phyloP scores from a whole-genome alignment of 1,139 yeast species.

The Geotrichum citri-aurantii region DNA sequence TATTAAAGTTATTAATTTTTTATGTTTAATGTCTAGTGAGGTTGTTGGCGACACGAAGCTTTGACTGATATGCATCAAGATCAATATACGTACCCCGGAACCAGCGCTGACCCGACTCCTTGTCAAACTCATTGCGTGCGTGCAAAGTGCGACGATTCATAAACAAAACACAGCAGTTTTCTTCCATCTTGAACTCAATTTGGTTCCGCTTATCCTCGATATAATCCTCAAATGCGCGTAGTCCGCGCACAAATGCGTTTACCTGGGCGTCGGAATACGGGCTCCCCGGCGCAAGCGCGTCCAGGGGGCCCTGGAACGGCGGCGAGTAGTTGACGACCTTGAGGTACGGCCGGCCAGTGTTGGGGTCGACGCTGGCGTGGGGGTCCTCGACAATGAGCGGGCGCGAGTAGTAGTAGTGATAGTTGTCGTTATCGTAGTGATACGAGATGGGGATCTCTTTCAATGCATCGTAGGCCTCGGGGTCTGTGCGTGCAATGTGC shows the following conservation, averaged over 20 bases:
- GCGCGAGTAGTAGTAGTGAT: constrained; percentile 58
- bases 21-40: constrained; percentile 8
- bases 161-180: constrained; percentile 63
- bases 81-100: constrained; percentile 75
- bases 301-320: constrained; percentile 81
- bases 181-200: constrained; percentile 51
- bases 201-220: constrained; percentile 54
- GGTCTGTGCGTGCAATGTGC: constrained; percentile 49
- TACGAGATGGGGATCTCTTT: constrained; percentile 61
- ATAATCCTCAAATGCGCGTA: constrained; percentile 53
- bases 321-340: constrained; percentile 72
- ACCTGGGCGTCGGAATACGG: constrained; percentile 31
- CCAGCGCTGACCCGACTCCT: constrained; percentile 56
- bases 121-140: constrained; percentile 57
- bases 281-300: constrained; percentile 33
- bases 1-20: too few species aligned
- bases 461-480: constrained; percentile 59
- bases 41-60: constrained; percentile 39
- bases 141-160: constrained; percentile 71
- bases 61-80: constrained; percentile 66
- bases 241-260: constrained; percentile 55
- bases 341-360: constrained; percentile 39
- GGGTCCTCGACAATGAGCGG: constrained; percentile 62
- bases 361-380: constrained; percentile 28
- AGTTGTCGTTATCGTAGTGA: constrained; percentile 61